These are phyloP conservation scores for Thermomucor indicae-seudaticae DNA, from an alignment of 371 early-diverging fungal species.

Conservation along the genomic window DNA sequence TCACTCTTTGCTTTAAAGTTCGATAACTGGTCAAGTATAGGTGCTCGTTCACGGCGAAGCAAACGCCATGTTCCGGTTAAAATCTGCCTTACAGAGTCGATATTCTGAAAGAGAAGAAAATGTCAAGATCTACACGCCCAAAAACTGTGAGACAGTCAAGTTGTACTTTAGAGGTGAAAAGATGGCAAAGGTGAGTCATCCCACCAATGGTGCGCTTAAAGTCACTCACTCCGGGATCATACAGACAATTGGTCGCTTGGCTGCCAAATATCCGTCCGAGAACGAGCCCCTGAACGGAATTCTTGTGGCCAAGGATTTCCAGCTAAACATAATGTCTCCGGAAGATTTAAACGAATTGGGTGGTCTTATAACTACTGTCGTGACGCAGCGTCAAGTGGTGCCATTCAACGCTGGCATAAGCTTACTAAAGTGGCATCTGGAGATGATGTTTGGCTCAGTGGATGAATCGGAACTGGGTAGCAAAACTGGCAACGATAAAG, in stretches of 20 bases:
- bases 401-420: slow-evolving; percentile 76
- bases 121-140: slow-evolving; percentile 89
- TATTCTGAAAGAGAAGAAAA: slow-evolving; percentile 82
- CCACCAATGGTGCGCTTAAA: too few species aligned
- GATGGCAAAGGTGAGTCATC: slow-evolving; percentile 68
- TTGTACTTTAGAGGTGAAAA: slow-evolving; percentile 96
- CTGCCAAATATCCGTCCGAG: slow-evolving; percentile 63
- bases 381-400: slow-evolving; percentile 79
- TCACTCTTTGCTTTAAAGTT: neutral
- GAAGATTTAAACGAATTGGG: slow-evolving; percentile 77
- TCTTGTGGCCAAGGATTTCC: slow-evolving; percentile 87
- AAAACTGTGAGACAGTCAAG: slow-evolving; percentile 92
- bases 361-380: slow-evolving; percentile 68
- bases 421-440: slow-evolving; percentile 84
- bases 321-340: slow-evolving; percentile 80
- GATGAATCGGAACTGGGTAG: slow-evolving; percentile 16
- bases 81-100: slow-evolving; percentile 84
- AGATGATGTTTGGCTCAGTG: slow-evolving; percentile 84
- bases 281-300: slow-evolving; percentile 75
- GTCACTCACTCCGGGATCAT: too few species aligned
- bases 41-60: slow-evolving; percentile 99
- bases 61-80: slow-evolving; percentile 97
- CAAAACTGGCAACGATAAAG: slow-evolving; percentile 12
- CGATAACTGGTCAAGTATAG: slow-evolving; percentile 25
- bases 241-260: slow-evolving; percentile 82